Percentiles rank a stretch among this genome's conserved stretches.
Evolutionary conservation across 306 rosid species (phyloP).

Genomic region (Sechiopsis laciniata): DNA sequence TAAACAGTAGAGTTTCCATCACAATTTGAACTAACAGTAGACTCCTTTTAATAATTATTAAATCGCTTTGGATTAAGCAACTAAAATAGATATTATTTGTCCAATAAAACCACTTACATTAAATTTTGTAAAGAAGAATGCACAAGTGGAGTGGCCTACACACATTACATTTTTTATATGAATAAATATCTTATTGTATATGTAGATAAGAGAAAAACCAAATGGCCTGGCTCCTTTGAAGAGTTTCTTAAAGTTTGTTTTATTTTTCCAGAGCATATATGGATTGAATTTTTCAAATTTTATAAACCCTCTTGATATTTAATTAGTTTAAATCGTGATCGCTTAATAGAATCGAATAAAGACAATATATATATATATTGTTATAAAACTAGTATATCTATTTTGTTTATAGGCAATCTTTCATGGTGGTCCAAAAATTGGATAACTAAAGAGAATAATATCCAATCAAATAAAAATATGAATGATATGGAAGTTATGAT

Average conservation of each 20-base stretch:
- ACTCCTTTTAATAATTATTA: background rate
- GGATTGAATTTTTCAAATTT: background rate
- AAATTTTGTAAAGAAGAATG: background rate
- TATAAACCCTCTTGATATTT: background rate
- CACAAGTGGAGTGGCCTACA: background rate
- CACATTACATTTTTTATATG: background rate
- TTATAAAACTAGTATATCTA: background rate
- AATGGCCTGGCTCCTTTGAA: background rate
- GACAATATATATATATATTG: background rate
- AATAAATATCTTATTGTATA: background rate
- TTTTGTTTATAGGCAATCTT: background rate
- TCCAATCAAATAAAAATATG: background rate
- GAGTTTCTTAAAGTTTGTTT: background rate
- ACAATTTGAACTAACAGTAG: no score
- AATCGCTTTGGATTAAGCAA: background rate
- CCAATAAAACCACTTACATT: background rate
- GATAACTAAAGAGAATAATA: background rate
- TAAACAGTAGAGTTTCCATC: no score
- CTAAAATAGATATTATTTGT: background rate
- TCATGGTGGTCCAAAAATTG: background rate
- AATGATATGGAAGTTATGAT: no score
- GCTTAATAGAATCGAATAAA: background rate
- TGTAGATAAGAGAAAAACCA: background rate
- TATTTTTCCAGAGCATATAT: background rate
- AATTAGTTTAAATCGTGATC: background rate